Evolutionary conservation across 2,329 filamentous ascomycete genomes (phyloP), one percentile per base, ranked within the genome.

Genomic region (Pseudocercospora eumusae): DNA sequence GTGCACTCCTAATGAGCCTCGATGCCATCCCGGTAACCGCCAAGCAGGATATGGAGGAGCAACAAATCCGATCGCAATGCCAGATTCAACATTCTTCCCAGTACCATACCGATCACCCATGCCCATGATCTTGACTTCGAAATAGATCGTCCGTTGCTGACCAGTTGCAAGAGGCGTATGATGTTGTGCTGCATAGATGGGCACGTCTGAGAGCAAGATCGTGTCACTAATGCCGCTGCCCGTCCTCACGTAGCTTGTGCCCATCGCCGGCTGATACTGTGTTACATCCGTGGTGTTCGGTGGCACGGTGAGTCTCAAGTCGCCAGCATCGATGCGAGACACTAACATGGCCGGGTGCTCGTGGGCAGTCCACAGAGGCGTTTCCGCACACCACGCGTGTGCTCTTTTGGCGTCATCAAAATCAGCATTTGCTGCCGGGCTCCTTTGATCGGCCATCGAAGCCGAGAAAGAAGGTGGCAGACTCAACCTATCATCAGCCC

Each of bases 21-120:
- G 83, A 72, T 95, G 88, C 91, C 90, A 93, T 1, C 91, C 91
- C 0, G 91, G 91, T 63, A 93, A 82, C 7, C 91, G 84, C 79
- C 91, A 93, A 0, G 83, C 81, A 6, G 91, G 91, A 71, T 92
- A 93, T 7, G 91, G 91, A 53, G 88, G 84, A 1, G 89, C 90
- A 0, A 84, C 78, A 74, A 87, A 92, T 9, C 91, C 91, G 9
- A 93, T 73, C 0, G 86, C 88, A 0, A 93, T 78, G 42, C 84
- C 83, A 4, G 82, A 82, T 13, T 82, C 79, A 20, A 77, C 75
- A 23, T 69, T 69, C 15, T 75, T 70, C 31, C 58, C 64, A 20
- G 64, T 61, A 11, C 64, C 64, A 57, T 65, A 66, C 15, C 65
- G 63, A 57, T 66, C 64, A 21, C 80, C 80, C 59, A 83, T 76